These are phyloP conservation scores for Calonectria pauciramosa DNA, from an alignment of 2,329 filamentous ascomycete genomes.

Conservation along the genomic window DNA sequence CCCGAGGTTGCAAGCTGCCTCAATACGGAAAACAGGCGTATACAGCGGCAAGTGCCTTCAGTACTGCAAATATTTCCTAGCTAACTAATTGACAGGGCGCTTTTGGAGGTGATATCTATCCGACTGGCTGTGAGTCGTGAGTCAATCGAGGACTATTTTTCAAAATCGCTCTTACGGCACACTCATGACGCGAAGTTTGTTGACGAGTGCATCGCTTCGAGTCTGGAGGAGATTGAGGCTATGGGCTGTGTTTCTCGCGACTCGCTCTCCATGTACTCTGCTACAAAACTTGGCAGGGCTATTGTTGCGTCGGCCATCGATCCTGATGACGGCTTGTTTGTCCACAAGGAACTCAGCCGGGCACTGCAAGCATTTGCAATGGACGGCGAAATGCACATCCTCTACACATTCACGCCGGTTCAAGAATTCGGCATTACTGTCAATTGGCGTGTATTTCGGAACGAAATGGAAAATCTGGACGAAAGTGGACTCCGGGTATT, in stretches of 20 bases:
- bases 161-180: conserved; percentile 75
- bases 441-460: conserved; percentile 80
- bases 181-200: conserved; percentile 66
- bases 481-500: conserved; percentile 80
- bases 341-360: conserved; percentile 76
- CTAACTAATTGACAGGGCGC: conserved; percentile 63
- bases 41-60: conserved; percentile 67
- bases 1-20: conserved; percentile 79
- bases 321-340: conserved; percentile 81
- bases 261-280: conserved; percentile 64
- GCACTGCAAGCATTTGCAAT: conserved; percentile 82
- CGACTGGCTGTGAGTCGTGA: conserved; percentile 75
- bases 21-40: conserved; percentile 74
- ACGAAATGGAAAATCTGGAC: conserved; percentile 78
- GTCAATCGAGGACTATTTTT: conserved; percentile 77
- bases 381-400: conserved; percentile 84
- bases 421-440: conserved; percentile 69
- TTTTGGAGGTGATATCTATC: conserved; percentile 79
- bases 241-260: conserved; percentile 69
- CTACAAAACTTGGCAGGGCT: conserved; percentile 77
- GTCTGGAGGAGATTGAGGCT: conserved; percentile 69
- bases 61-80: not conserved
- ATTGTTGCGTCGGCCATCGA: conserved; percentile 80
- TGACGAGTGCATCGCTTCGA: conserved; percentile 67
- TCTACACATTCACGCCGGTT: conserved; percentile 83